Evolutionary conservation across 75 land plant genomes (phyloP), one percentile per base, ranked within the genome.

Genomic region (Cryptomeria japonica): DNA sequence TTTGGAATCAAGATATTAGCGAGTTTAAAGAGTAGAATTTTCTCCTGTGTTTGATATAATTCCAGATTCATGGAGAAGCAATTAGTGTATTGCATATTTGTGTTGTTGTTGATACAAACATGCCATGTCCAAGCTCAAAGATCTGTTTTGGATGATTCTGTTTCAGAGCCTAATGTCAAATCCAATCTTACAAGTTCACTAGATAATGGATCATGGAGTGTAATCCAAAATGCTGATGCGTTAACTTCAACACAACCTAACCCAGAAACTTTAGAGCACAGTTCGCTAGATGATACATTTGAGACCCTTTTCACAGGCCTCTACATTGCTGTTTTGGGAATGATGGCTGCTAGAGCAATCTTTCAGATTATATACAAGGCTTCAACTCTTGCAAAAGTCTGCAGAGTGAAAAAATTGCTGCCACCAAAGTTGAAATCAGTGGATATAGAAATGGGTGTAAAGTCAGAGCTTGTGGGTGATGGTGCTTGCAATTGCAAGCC

Each of bases 401-500:
- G 34, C 34, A 70, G 10, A 6, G 75, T 6, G 12, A 34, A 28
- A 70, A 70, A 22, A 25, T 0, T 5, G 28, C 7, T 68, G 25
- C 19, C 72, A 68, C 72, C 72, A 68, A 68, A 5, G 72, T 68
- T 28, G 8, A 25, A 68, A 6, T 22, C 8, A 6, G 72, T 68
- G 72, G n/a, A 68, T 68, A 28, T 68, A 68, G 72, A 68, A 68
- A 68, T 68, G 72, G 72, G 72, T 68, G 72, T 28, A 68, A 6
- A 5, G 19, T 3, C 25, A 68, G 19, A 28, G 8, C 7, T 68
- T 68, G n/a, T 68, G 72, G 25, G 72, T 68, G 6, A 4, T 68
- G 91, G 86, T 41, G 56, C 90, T n/a, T n/a, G n/a, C n/a, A n/a
- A n/a, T 0, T 90, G 86, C 18, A 90, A 85, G 64, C 89, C 92